Evolutionary conservation across 2,329 filamentous ascomycete genomes (phyloP), one percentile per base, ranked within the genome.

Genomic region (Raffaelea deltoideospora): DNA sequence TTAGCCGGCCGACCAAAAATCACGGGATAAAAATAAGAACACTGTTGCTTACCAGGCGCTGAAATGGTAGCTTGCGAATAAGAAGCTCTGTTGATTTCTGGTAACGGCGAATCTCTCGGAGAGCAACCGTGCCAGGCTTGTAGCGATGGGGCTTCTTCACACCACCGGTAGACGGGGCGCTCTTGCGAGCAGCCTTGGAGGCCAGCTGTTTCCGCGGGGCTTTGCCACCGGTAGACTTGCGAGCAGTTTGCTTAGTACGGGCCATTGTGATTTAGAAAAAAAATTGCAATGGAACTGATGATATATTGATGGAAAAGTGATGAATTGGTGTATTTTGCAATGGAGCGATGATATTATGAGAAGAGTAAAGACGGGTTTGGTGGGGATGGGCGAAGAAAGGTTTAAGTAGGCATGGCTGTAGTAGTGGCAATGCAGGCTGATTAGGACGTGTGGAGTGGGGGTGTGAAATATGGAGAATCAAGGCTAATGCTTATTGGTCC

Each of bases 101-200:
- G 72, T 96, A 96, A 57, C 83, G 81, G 72, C 88, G 81, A 55
- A 98, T 98, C 70, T 98, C 90, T 75, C 86, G 84, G 54, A 96
- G 81, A 73, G 88, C 88, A 66, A 94, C 82, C 58, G 90, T 93
- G 73, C 80, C 81, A 57, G 82, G 82, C 81, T 86, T 87, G 63
- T 87, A 66, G 56, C 82, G 73, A 69, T 87, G 82, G 65, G 83
- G 83, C 81, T 90, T 90, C 82, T 90, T 90, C 76, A 88, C 82
- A 78, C 82, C 82, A 55, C 88, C 90, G 61, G 90, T 96, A 46
- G 86, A 94, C 52, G 90, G 90, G 44, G 90, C 88, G 54, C 80
- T 86, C 79, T 98, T 98, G 71, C 90, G 87, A 56, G 90, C 88
- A 50, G 88, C 90, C 83, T 95, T 95, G 73, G 87, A 94, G 54